Evolutionary conservation across 306 rosid species (phyloP).

Genomic region (Gynostemma pentaphyllum): DNA sequence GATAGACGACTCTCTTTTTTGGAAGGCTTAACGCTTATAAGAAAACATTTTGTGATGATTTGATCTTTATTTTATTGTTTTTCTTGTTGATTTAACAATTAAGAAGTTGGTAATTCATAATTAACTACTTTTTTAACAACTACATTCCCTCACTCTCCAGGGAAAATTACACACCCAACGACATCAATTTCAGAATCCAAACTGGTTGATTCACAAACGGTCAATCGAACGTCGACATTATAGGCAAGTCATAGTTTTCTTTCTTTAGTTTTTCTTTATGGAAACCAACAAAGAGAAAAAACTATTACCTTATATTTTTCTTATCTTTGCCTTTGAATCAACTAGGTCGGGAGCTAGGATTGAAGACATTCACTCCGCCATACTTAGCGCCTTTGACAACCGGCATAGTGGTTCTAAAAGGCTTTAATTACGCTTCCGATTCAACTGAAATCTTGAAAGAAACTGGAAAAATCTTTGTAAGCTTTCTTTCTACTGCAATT

Average conservation of each 20-base stretch:
- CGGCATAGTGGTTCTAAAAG: constrained; percentile 39
- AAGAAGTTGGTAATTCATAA: too few species aligned
- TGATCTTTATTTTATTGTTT: too few species aligned
- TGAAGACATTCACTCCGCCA: constrained; percentile 35
- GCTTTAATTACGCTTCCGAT: constrained; percentile 72
- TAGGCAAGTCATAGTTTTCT: constrained; percentile 33
- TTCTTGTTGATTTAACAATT: too few species aligned
- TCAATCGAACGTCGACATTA: constrained; percentile 47
- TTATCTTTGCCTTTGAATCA: neutral
- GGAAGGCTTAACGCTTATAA: too few species aligned
- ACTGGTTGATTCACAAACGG: constrained; percentile 72
- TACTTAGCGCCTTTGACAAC: constrained; percentile 50
- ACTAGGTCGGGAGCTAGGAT: constrained; percentile 45
- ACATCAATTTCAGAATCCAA: constrained; percentile 58
- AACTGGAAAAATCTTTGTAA: constrained; percentile 49
- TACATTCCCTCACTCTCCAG: constrained; percentile 39
- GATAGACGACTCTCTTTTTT: too few species aligned
- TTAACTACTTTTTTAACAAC: too few species aligned
- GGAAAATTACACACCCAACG: constrained; percentile 46
- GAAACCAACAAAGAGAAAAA: neutral
- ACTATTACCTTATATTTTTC: too few species aligned
- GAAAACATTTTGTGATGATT: too few species aligned
- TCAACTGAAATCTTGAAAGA: constrained; percentile 57
- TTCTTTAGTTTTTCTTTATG: neutral
- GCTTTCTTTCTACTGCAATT: constrained; percentile 15